phyloP scores from a whole-genome alignment of 177 flowering plant species.

The Vitis hybrid region DNA sequence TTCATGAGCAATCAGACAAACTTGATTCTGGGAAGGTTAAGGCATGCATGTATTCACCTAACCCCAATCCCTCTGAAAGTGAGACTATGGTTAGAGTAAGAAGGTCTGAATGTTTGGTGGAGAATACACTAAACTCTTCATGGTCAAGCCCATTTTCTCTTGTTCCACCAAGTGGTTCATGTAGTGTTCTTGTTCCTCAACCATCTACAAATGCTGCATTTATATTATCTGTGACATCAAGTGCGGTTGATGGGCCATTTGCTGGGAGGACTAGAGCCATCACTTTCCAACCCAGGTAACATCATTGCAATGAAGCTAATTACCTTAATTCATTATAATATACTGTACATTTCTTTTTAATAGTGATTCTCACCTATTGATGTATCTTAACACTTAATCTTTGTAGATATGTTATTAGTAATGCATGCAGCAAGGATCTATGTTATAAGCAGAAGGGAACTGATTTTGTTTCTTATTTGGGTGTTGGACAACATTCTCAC shows the following conservation, averaged over 20 bases:
- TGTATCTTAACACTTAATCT: slow-evolving; percentile 5
- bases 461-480: slow-evolving; percentile 47
- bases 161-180: slow-evolving; percentile 80
- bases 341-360: neutral
- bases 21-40: slow-evolving; percentile 35
- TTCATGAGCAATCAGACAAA: slow-evolving; percentile 4
- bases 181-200: slow-evolving; percentile 68
- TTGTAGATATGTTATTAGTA: slow-evolving; percentile 87
- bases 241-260: slow-evolving; percentile 57
- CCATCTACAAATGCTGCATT: slow-evolving; percentile 50
- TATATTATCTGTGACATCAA: slow-evolving; percentile 71
- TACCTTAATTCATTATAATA: neutral
- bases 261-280: slow-evolving; percentile 69
- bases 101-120: slow-evolving; percentile 31
- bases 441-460: slow-evolving; percentile 92
- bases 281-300: slow-evolving; percentile 87
- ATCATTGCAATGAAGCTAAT: neutral
- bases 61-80: slow-evolving; percentile 41
- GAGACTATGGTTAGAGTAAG: slow-evolving; percentile 67
- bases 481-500: slow-evolving; percentile 69
- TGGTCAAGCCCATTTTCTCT: slow-evolving; percentile 87
- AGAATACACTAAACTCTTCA: slow-evolving; percentile 25
- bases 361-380: neutral
- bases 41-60: slow-evolving; percentile 80
- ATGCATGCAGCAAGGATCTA: slow-evolving; percentile 78